Evolutionary conservation across 768 basidiomycete species (phyloP), one percentile per base, ranked within the genome.

Genomic region (Thelephora aurantiotincta): DNA sequence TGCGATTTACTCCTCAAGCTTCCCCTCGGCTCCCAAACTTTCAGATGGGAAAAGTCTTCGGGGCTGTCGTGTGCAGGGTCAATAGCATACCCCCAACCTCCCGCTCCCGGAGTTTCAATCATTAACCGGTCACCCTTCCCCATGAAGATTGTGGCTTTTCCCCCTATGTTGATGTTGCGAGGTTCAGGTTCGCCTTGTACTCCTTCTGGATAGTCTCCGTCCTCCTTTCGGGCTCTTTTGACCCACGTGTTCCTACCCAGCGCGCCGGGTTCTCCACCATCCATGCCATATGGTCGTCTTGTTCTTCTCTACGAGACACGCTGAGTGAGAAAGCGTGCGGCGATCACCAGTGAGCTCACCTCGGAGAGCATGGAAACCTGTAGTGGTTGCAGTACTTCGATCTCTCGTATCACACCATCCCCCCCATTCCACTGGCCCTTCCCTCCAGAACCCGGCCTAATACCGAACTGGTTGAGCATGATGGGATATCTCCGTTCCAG

Each of bases 401-500:
- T 70, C 55, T 89, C 87, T 33, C 91, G 73, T 36, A 84, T 67
- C 14, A 83, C 87, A 6, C 91, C 91, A 55, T 91, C 83, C 2
- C 91, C 91, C 2, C 91, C 91, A 26, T 66, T 67, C 71, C 73
- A 90, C 53, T 73, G 69, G 4, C 89, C 89, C 33, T 63, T 60
- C 0, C 89, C 89, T 23, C 72, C 85, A 7, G 81, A 83, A 38
- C 72, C 79, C 13, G 69, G 58, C 19, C 89, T 75, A 42, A 91
- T 59, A 5, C 80, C 84, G 59, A 96, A 96, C 57, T 75, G 78
- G 58, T 85, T 87, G 13, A 97, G 54, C 54, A 96, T 68, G n/a
- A 94, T 79, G 0, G 93, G 92, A 61, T 96, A 97, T 38, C 93
- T 78, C 43, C 92, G 76, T 59, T 97, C 93, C 33, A 97, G 72